Conservation (phyloP, 257 asterid species). For the Nicotiana benthamiana region DNA sequence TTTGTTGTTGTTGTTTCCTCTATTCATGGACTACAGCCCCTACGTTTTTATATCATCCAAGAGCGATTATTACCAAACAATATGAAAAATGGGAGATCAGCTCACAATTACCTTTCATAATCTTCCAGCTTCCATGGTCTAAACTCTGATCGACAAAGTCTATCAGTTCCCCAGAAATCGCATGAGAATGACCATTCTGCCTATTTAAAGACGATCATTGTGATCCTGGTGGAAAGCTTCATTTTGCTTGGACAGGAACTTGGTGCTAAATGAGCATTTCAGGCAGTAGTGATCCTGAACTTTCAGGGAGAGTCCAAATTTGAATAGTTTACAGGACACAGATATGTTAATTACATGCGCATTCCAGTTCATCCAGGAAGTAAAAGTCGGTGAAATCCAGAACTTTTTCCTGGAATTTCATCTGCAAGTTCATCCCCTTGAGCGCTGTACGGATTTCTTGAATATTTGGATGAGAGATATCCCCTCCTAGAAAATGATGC, state of each 20-base stretch:
- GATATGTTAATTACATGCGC: neutral
- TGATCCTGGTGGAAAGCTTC: neutral
- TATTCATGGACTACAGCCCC: too few species aligned
- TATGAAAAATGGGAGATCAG: neutral
- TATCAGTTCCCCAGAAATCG: neutral
- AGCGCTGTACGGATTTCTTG: constrained; percentile 3
- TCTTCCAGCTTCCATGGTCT: neutral
- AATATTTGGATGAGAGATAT: constrained; percentile 12
- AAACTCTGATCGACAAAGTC: neutral
- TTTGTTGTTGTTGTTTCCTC: too few species aligned
- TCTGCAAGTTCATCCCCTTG: constrained; percentile 14
- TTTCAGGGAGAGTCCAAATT: neutral
- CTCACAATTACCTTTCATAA: neutral
- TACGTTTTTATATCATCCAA: neutral
- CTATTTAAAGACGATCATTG: neutral
- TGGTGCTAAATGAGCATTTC: neutral
- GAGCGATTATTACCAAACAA: neutral
- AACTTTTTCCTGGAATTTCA: constrained; percentile 3
- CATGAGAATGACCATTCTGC: neutral
- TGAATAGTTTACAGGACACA: neutral
- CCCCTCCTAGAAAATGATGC: constrained; percentile 14
- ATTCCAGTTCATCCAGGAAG: constrained; percentile 1
- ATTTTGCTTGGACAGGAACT: neutral
- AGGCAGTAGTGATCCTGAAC: neutral
- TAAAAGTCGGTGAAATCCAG: neutral